These are phyloP conservation scores for Kwoniella sp. DNA, from an alignment of 768 basidiomycete genomes.

Conservation along the genomic window DNA sequence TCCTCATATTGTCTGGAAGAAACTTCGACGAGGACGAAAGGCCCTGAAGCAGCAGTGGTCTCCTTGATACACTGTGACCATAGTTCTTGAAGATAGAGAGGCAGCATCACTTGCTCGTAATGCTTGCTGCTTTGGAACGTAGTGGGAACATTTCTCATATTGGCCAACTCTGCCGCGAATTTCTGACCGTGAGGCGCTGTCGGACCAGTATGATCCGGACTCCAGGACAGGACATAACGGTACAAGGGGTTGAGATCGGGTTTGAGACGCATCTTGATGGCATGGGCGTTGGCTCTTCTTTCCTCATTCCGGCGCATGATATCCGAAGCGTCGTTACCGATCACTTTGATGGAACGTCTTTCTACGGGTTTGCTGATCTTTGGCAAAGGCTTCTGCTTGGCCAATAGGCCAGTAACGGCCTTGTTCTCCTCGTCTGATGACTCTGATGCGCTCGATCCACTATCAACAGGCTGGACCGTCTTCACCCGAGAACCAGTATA, in stretches of 20 bases:
- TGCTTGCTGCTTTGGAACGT: conserved; percentile 67
- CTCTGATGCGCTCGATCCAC: conserved; percentile 47
- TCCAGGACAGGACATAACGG: conserved; percentile 78
- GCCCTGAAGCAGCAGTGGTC: conserved; percentile 63
- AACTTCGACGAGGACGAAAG: conserved; percentile 64
- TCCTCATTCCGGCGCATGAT: conserved; percentile 58
- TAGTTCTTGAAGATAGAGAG: conserved; percentile 80
- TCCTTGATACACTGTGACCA: conserved; percentile 85
- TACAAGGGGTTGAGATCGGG: conserved; percentile 82
- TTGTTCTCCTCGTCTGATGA: conserved; percentile 47
- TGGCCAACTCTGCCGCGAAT: conserved; percentile 54
- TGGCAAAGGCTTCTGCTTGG: conserved; percentile 65
- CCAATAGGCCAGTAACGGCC: conserved; percentile 62
- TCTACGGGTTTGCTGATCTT: conserved; percentile 26
- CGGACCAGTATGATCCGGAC: conserved; percentile 65
- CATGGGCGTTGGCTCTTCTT: conserved; percentile 66
- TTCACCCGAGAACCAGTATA: conserved; percentile 24
- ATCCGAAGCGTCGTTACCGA: conserved; percentile 22
- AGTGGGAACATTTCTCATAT: conserved; percentile 63
- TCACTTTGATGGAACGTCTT: conserved; percentile 35
- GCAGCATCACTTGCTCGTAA: conserved; percentile 77
- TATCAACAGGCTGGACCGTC: conserved; percentile 26
- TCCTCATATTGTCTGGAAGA: conserved; percentile 71
- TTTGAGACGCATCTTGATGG: conserved; percentile 69
- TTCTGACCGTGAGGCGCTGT: conserved; percentile 65